phyloP scores from a whole-genome alignment of 2,329 filamentous ascomycete genomes.

The Zymoseptoria ardabiliae region DNA sequence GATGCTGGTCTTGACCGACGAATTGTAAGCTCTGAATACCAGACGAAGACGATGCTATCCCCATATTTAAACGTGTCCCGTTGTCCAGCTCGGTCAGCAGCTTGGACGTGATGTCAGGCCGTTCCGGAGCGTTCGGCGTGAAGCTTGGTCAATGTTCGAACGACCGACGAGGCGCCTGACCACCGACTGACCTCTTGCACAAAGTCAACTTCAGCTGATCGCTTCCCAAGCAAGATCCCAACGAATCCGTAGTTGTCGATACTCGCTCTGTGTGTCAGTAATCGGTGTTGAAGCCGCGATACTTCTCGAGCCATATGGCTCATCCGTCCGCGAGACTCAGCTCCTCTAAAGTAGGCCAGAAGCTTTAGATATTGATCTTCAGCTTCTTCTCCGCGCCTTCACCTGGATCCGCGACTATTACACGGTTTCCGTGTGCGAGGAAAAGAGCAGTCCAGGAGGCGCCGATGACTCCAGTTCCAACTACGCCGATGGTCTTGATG shows the following conservation, averaged over 20 bases:
- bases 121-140: constrained; percentile 26
- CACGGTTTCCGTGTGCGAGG: constrained; percentile 32
- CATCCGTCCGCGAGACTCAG: constrained; percentile 5
- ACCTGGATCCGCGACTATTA: constrained; percentile 38
- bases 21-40: constrained; percentile 9
- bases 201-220: constrained; percentile 25
- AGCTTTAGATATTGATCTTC: constrained; percentile 15
- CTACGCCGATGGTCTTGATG: constrained; percentile 27
- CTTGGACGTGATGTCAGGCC: constrained; percentile 33
- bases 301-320: not conserved
- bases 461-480: constrained; percentile 36
- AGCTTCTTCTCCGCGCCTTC: constrained; percentile 30
- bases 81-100: constrained; percentile 32
- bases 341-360: constrained; percentile 18
- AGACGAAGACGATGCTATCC: constrained; percentile 30
- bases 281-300: not conserved
- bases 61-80: constrained; percentile 24
- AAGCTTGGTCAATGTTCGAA: not conserved
- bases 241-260: constrained; percentile 18
- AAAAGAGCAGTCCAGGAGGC: constrained; percentile 39
- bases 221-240: constrained; percentile 9
- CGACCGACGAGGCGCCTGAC: constrained; percentile 3
- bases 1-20: constrained; percentile 18
- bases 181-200: constrained; percentile 28
- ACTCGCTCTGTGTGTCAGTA: not conserved